Base-by-base conservation (phyloP, 2,329 filamentous ascomycete species). In the Colletotrichum echinochloae region DNA sequence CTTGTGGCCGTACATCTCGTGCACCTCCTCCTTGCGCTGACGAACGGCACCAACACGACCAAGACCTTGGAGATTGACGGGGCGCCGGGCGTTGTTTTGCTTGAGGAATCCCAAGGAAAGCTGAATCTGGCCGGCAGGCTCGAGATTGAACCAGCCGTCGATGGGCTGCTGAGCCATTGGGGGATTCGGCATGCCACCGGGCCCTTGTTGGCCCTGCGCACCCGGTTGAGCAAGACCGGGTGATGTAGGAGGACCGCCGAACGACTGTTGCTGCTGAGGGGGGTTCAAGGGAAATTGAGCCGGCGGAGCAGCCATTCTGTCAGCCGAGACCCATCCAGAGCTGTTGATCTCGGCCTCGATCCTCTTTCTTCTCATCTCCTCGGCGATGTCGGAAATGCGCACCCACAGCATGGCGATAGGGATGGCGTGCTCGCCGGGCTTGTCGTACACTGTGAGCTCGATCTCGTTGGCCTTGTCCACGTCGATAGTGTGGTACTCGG, bases 381-480 rank as follows among this genome's bases (percentile, higher is more conserved):
- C 96, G 1, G 94, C 94, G 74, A 99, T 97, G 80, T 99, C 96
- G 20, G 96, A 97, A 78, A 99, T 95, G 71, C 96, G 89, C 69
- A 99, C 91, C 96, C 96, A 99, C 18, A 98, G 88, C 87, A 99
- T 91, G 66, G 92, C 96, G 77, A 99, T 97, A 49, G 96, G 96
- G 61, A 97, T 90, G 18, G 95, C 91, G 75, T 97, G 93, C 76
- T 98, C 95, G 73, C 91, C 91, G 2, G 94, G 91, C 83, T 97
- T 98, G 80, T 99, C 96, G 81, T 99, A 99, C 14, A 99, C 95
- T 0, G 94, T 98, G 64, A 99, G 89, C 79, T 99, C 96, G 72
- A 99, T 94, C 82, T 99, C 96, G 81, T 99, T 99, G 62, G 96
- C 96, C 84, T 98, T 98, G 82, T 98, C 95, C 66, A 99, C 96